Evolutionary conservation across 768 basidiomycete genomes (phyloP).

Genomic region (Hemileccinum rubropunctum): DNA sequence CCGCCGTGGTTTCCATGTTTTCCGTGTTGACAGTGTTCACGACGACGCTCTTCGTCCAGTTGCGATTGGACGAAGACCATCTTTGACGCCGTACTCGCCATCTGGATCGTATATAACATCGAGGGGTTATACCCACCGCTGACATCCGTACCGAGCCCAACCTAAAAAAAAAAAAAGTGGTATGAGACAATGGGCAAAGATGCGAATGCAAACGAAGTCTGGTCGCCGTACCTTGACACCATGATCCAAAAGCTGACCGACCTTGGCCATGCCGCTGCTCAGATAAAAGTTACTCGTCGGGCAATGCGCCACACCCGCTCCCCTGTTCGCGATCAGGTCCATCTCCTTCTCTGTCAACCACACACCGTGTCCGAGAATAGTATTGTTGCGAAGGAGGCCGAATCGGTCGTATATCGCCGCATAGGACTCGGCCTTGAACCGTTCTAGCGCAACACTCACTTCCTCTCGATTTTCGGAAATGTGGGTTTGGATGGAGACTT

Average conservation of each 20-base stretch:
- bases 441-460: conserved; percentile 56
- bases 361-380: conserved; percentile 86
- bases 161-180: conserved; percentile 40
- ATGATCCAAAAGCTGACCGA: conserved; percentile 75
- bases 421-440: conserved; percentile 73
- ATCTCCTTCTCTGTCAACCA: conserved; percentile 75
- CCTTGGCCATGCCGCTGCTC: conserved; percentile 77
- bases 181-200: too few relatives aligned
- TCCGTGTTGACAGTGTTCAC: not conserved
- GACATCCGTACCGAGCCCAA: conserved; percentile 92
- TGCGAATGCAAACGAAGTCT: too few relatives aligned
- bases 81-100: conserved; percentile 81
- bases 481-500: conserved; percentile 86
- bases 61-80: conserved; percentile 52
- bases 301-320: conserved; percentile 87
- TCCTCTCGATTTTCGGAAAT: conserved; percentile 83
- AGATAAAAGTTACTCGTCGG: conserved; percentile 94
- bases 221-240: conserved; percentile 71
- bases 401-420: conserved; percentile 79
- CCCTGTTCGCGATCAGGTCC: conserved; percentile 57
- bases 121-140: conserved; percentile 86
- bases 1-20: not conserved
- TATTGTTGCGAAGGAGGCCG: conserved; percentile 73
- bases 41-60: not conserved
- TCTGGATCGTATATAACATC: conserved; percentile 70